A percentile compares a stretch with the other conserved stretches of the same genome.
Evolutionary conservation across 148 eudicot species (phyloP).

Genomic region (Vaccinium myrtillus): DNA sequence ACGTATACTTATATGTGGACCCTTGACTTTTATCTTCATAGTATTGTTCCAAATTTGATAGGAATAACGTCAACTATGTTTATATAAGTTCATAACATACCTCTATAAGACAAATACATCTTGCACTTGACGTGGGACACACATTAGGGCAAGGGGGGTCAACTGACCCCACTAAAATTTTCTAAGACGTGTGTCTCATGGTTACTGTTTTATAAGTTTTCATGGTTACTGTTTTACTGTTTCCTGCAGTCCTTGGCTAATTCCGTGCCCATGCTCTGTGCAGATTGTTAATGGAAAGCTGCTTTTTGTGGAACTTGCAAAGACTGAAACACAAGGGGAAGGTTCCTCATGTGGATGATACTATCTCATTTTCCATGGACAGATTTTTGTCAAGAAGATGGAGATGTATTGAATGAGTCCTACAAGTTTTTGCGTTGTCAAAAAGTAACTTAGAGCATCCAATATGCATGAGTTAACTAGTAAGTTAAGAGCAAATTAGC

Average conservation of each 20-base stretch:
- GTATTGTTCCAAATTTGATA: too few relatives aligned
- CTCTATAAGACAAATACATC: too few relatives aligned
- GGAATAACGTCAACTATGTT: too few relatives aligned
- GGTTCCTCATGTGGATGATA: background rate
- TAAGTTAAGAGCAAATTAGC: too few relatives aligned
- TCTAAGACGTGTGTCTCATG: too few relatives aligned
- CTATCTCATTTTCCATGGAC: background rate
- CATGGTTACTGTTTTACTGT: background rate
- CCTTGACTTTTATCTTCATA: too few relatives aligned
- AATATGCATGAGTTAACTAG: too few relatives aligned
- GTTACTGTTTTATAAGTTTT: background rate
- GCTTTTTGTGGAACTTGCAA: slow-evolving; percentile 10
- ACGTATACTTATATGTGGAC: too few relatives aligned
- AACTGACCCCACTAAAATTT: too few relatives aligned
- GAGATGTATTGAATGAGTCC: background rate
- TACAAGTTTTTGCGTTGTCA: background rate
- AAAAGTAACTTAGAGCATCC: background rate
- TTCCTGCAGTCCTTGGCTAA: background rate
- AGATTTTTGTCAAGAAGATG: background rate
- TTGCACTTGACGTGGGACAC: too few relatives aligned
- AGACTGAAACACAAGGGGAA: background rate
- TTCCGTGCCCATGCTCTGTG: background rate
- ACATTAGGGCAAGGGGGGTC: too few relatives aligned
- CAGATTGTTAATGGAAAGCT: slow-evolving; percentile 12
- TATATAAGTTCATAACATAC: too few relatives aligned